These are phyloP conservation scores for Pneumocystis wakefieldiae DNA, from an alignment of 1,139 yeast genomes.

Conservation along the genomic window DNA sequence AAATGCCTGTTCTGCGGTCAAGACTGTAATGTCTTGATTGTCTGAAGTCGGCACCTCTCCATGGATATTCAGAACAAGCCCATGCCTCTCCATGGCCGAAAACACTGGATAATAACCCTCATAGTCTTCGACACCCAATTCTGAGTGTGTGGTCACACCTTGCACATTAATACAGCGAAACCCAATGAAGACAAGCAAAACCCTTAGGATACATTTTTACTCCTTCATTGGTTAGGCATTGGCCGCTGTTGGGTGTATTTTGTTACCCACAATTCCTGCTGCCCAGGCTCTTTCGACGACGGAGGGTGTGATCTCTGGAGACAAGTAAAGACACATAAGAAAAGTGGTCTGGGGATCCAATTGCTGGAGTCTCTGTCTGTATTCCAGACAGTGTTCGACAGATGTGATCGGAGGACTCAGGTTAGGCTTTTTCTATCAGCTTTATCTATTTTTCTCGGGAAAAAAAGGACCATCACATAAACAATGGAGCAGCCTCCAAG, in stretches of 20 bases:
- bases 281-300: slow-evolving; percentile 66
- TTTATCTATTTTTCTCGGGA: neutral
- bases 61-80: slow-evolving; percentile 69
- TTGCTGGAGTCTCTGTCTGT: slow-evolving; percentile 48
- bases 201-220: neutral
- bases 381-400: slow-evolving; percentile 54
- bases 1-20: slow-evolving; percentile 86
- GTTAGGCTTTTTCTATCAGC: slow-evolving; percentile 38
- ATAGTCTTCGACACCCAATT: slow-evolving; percentile 82
- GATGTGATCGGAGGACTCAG: slow-evolving; percentile 82
- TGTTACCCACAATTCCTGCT: slow-evolving; percentile 51
- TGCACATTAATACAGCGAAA: slow-evolving; percentile 70
- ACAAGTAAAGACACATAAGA: slow-evolving; percentile 76
- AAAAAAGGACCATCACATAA: slow-evolving; percentile 48
- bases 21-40: slow-evolving; percentile 41
- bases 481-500: slow-evolving; percentile 86
- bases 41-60: slow-evolving; percentile 80
- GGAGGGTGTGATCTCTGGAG: slow-evolving; percentile 69
- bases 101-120: slow-evolving; percentile 76
- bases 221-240: too few species aligned
- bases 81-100: slow-evolving; percentile 66
- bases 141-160: slow-evolving; percentile 94
- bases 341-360: slow-evolving; percentile 74
- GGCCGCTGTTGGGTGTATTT: too few species aligned
- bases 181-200: slow-evolving; percentile 33